Evolutionary conservation across 202 grass and related monocot species (phyloP).

Genomic region (Dendrocalamus latiflorus): DNA sequence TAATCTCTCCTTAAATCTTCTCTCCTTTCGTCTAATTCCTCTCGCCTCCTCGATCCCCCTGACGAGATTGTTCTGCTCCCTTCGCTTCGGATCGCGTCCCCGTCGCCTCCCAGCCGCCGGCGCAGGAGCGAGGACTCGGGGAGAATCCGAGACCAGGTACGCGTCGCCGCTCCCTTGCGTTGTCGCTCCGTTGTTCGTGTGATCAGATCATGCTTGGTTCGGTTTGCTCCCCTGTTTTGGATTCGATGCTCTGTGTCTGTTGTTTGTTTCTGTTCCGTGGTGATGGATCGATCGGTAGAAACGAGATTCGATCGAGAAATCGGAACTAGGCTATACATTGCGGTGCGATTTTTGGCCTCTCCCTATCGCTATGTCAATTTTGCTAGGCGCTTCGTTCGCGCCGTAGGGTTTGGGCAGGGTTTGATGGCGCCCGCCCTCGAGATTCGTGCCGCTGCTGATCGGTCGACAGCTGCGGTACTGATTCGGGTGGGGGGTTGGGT

Average conservation of each 20-base stretch:
- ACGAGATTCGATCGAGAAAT: background rate
- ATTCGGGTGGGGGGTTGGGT: background rate
- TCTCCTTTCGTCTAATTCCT: background rate
- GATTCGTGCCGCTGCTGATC: constrained; percentile 31
- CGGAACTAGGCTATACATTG: background rate
- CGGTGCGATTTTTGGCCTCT: background rate
- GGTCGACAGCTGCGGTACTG: constrained; percentile 15
- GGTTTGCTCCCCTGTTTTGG: background rate
- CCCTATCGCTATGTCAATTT: background rate
- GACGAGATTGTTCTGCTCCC: constrained; percentile 4
- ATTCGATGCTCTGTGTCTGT: background rate
- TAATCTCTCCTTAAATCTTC: background rate
- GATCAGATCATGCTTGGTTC: background rate
- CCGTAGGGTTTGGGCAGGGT: constrained; percentile 12
- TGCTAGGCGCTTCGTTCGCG: background rate
- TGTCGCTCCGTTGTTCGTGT: background rate
- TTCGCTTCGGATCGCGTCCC: background rate
- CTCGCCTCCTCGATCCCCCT: background rate
- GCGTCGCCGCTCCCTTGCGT: background rate
- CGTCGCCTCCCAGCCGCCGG: background rate
- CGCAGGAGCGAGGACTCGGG: background rate
- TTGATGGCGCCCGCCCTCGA: background rate
- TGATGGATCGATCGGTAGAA: background rate
- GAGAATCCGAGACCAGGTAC: constrained; percentile 16
- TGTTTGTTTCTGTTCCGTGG: background rate